Base-by-base conservation (phyloP, 768 basidiomycete species). In the Crepidotus variabilis region DNA sequence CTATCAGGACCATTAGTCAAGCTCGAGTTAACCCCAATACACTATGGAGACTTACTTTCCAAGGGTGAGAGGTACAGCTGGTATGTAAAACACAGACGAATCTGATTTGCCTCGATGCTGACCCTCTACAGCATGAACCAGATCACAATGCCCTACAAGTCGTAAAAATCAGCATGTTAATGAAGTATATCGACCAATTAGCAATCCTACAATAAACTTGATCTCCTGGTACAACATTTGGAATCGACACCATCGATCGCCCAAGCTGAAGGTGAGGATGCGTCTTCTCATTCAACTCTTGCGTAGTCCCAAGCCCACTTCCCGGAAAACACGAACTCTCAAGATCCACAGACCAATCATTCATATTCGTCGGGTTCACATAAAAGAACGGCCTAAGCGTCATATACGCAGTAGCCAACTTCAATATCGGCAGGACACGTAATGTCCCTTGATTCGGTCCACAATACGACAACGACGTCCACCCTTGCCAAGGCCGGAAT, bases 361-460 rank as follows among this genome's bases (percentile, higher is more conserved):
- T 72, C 14, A 61, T 32, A 18, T 62, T 54, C 13, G 62, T 60
- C 4, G 74, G 77, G 50, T 72, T 74, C 77, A 43, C 18, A 14
- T 20, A 43, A 43, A 90, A 88, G 71, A 88, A 85, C 0, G 87
- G 87, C 8, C 87, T 79, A 0, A 88, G 74, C 18, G 88, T 72
- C 55, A 81, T 69, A 59, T 90, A 89, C 0, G 86, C 79, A 0
- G 83, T 78, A 6, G 83, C 70, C 18, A 84, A 74, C 0, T 69
- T 69, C 47, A 88, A 69, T 67, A 80, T 75, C 0, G 86, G 86
- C 43, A 84, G 77, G n/a, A 88, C 80, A 1, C 76, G 74, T 1
- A 88, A 73, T 0, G 86, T 88, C 11, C 87, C 87, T 64, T 88
- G 84, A 14, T 71, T 71, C 0, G 81, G 79, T 0, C 80, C 83